A percentile compares a stretch with the other conserved stretches of the same genome.
These are phyloP conservation scores for Backusella tuberculispora DNA, from an alignment of 192 early-diverging fungal species.

Conservation along the genomic window DNA sequence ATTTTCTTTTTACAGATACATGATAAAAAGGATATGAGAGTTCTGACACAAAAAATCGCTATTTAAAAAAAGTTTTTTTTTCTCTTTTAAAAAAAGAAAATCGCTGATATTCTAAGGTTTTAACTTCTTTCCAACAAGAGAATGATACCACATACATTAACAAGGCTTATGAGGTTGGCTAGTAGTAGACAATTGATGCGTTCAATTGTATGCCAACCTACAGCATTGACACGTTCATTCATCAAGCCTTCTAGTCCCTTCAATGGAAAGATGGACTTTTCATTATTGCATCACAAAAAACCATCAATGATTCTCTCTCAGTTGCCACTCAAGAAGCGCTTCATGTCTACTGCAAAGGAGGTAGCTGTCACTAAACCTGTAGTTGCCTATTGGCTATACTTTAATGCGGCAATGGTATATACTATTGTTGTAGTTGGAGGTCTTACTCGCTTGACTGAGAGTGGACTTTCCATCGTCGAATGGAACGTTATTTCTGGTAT, in stretches of 20 bases:
- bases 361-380: conserved; percentile 43
- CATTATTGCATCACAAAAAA: neutral
- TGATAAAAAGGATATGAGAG: neutral
- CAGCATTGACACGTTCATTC: neutral
- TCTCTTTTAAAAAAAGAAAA: conserved; percentile 1
- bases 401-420: conserved; percentile 87
- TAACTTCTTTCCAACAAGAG: neutral
- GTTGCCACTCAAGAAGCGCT: neutral
- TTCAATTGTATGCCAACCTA: neutral
- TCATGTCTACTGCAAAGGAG: neutral
- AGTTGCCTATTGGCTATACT: conserved; percentile 93
- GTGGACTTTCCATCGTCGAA: conserved; percentile 94
- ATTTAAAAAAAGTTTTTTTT: neutral
- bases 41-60: conserved; percentile 15
- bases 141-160: neutral
- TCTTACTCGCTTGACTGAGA: conserved; percentile 93
- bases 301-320: conserved; percentile 4
- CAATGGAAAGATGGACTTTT: neutral
- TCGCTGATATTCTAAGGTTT: conserved; percentile 2
- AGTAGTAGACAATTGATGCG: conserved; percentile 1
- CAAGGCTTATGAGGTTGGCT: neutral
- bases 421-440: conserved; percentile 94
- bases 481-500: conserved; percentile 96
- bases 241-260: neutral
- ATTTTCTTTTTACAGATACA: neutral